Evolutionary conservation across 2,329 filamentous ascomycete species (phyloP).

Genomic region (Cladosporium velox): DNA sequence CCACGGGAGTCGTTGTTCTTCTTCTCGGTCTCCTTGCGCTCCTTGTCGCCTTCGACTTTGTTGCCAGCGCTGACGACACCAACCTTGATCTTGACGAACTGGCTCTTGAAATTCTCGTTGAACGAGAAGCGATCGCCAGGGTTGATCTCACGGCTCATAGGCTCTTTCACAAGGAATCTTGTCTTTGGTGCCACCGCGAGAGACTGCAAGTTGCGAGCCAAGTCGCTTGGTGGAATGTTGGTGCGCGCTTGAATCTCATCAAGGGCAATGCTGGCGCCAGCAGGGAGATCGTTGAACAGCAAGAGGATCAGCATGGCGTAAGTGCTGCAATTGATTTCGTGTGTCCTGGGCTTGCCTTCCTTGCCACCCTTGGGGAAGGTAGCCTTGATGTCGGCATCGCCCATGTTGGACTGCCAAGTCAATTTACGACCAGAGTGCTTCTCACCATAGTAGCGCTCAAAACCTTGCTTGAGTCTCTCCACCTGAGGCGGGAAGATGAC

Average conservation of each 20-base stretch:
- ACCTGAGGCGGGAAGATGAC: constrained; percentile 78
- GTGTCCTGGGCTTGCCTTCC: constrained; percentile 69
- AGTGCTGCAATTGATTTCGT: constrained; percentile 90
- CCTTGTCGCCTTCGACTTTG: constrained; percentile 74
- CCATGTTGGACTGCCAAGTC: constrained; percentile 77
- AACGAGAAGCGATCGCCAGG: constrained; percentile 76
- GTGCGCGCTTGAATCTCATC: constrained; percentile 84
- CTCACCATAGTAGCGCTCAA: constrained; percentile 83
- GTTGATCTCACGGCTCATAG: constrained; percentile 75
- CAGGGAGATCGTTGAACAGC: constrained; percentile 78
- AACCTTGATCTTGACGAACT: constrained; percentile 84
- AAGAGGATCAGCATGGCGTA: constrained; percentile 88
- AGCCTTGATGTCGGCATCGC: constrained; percentile 83
- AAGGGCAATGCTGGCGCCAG: constrained; percentile 53
- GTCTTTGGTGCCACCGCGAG: constrained; percentile 83
- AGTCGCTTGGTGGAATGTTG: constrained; percentile 72
- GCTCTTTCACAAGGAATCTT: constrained; percentile 76
- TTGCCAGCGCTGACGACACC: constrained; percentile 78
- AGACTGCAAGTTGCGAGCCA: constrained; percentile 77
- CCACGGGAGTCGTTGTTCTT: constrained; percentile 72
- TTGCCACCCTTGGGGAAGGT: constrained; percentile 74
- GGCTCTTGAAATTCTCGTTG: constrained; percentile 79
- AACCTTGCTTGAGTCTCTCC: constrained; percentile 74
- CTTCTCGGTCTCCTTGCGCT: constrained; percentile 70
- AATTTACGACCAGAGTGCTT: constrained; percentile 86